phyloP scores from a whole-genome alignment of 176 grass and related monocot species.

The Ananas comosus region DNA sequence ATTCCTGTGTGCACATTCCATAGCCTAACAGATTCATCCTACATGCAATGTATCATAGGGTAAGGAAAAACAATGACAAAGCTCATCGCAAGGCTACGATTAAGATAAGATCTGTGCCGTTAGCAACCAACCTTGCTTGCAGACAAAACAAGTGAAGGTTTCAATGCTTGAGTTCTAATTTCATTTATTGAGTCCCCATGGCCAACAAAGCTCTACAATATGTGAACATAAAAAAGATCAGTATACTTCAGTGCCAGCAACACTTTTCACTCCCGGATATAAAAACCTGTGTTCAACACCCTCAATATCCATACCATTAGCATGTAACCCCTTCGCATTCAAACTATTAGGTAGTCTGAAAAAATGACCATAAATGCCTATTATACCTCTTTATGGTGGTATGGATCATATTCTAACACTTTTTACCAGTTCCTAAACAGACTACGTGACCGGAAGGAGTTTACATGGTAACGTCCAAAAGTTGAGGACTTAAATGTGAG shows the following conservation, averaged over 20 bases:
- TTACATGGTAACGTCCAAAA: too few species aligned
- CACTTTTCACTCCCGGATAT: too few species aligned
- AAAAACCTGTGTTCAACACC: too few species aligned
- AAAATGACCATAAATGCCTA: too few species aligned
- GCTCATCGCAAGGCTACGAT: background rate
- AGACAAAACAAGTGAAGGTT: constrained; percentile 85
- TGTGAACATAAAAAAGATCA: constrained; percentile 8
- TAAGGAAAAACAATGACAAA: background rate
- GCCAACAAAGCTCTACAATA: constrained; percentile 66
- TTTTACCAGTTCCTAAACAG: too few species aligned
- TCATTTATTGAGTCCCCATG: constrained; percentile 81
- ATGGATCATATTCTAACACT: too few species aligned
- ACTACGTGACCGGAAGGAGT: too few species aligned
- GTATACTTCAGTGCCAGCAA: background rate
- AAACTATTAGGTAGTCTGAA: too few species aligned
- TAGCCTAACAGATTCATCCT: constrained; percentile 92
- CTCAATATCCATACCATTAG: too few species aligned
- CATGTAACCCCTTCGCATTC: too few species aligned
- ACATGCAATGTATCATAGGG: constrained; percentile 2
- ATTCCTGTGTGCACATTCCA: constrained; percentile 99
- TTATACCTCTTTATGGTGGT: too few species aligned
- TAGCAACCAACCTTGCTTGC: constrained; percentile 94
- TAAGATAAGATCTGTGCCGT: background rate
- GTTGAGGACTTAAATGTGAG: too few species aligned
- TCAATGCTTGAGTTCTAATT: constrained; percentile 69